phyloP scores from a whole-genome alignment of 257 asterid genomes.

The Anisodus tanguticus region DNA sequence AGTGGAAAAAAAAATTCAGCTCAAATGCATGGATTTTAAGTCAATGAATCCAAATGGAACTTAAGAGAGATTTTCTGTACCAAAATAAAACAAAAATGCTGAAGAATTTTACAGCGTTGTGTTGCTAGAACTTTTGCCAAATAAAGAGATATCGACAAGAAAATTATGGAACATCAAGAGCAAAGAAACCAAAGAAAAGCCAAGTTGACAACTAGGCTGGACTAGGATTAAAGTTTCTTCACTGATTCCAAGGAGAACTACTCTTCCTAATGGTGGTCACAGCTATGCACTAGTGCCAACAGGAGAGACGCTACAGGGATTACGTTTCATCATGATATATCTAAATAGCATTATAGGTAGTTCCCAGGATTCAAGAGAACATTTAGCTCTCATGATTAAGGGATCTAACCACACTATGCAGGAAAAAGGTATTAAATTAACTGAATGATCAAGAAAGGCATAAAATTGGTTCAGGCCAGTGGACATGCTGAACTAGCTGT shows the following conservation, averaged over 20 bases:
- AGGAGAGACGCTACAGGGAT: neutral
- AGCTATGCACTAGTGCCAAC: neutral
- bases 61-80: neutral
- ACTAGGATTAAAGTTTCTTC: neutral
- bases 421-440: neutral
- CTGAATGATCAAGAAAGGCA: slow-evolving; percentile 22
- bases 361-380: slow-evolving; percentile 15
- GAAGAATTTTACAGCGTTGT: neutral
- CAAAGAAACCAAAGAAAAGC: neutral
- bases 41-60: neutral
- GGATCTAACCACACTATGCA: neutral
- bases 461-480: neutral
- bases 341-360: neutral
- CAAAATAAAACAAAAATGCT: neutral
- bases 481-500: slow-evolving; percentile 20
- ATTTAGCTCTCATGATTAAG: neutral
- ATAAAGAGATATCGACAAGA: neutral
- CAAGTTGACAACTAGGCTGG: slow-evolving; percentile 12
- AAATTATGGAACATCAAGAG: slow-evolving; percentile 20
- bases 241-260: neutral
- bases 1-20: neutral
- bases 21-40: neutral
- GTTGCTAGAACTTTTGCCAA: neutral
- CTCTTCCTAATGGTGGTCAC: neutral
- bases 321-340: neutral